Percentiles rank a stretch among this genome's conserved stretches.
Evolutionary conservation across 495 filamentous ascomycete genomes (phyloP).

Genomic region (Melanomma pulvis-pyrius): DNA sequence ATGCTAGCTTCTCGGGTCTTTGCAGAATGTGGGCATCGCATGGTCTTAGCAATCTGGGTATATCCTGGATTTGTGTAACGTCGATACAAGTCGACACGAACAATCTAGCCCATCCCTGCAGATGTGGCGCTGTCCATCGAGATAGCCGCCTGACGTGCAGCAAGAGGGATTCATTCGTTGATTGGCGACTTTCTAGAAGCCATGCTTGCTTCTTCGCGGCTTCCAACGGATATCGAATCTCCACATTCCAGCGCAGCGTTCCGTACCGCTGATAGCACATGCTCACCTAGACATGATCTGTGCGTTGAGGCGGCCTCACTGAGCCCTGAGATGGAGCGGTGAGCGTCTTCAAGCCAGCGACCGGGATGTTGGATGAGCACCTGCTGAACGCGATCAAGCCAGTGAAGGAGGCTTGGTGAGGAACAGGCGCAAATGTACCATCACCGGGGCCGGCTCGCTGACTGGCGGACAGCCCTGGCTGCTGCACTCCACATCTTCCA

Average conservation of each 20-base stretch:
- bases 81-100: neutral
- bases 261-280: no score
- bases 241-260: no score
- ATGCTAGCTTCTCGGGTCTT: neutral
- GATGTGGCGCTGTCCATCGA: conserved; percentile 14
- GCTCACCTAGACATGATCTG: no score
- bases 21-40: neutral
- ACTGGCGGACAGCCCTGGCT: conserved; percentile 14
- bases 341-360: neutral
- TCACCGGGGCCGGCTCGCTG: neutral
- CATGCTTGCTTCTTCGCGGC: neutral
- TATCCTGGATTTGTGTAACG: neutral
- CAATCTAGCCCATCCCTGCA: conserved; percentile 9
- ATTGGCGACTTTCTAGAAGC: conserved; percentile 14
- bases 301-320: no score
- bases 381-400: neutral
- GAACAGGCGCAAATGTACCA: neutral
- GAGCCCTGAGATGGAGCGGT: neutral
- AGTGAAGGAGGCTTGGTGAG: neutral
- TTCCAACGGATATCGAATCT: conserved; percentile 5
- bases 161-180: neutral
- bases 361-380: neutral
- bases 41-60: neutral
- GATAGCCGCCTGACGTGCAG: conserved; percentile 22
- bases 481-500: conserved; percentile 37